These are phyloP conservation scores for Eremothecium sinecaudum DNA, from an alignment of 1,139 yeast genomes.

Conservation along the genomic window DNA sequence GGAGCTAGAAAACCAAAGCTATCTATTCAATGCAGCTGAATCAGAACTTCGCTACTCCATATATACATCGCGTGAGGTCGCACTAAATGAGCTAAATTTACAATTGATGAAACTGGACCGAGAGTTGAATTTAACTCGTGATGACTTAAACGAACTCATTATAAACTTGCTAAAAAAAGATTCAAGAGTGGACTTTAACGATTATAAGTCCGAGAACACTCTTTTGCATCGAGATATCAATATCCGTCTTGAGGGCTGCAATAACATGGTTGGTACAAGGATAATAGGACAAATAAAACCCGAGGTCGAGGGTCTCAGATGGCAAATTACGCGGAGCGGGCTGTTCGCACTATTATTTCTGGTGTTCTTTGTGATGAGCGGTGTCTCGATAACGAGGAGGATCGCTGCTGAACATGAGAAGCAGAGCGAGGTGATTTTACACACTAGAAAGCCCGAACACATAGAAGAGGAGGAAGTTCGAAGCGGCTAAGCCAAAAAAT, in stretches of 20 bases:
- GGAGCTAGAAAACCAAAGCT: slow-evolving; percentile 77
- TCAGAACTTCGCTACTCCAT: slow-evolving; percentile 79
- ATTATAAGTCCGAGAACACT: slow-evolving; percentile 78
- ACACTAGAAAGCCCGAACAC: slow-evolving; percentile 27
- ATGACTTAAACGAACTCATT: slow-evolving; percentile 65
- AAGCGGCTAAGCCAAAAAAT: neutral
- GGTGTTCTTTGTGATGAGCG: slow-evolving; percentile 42
- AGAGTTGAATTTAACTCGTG: slow-evolving; percentile 60
- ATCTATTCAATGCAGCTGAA: slow-evolving; percentile 86
- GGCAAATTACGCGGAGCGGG: slow-evolving; percentile 92
- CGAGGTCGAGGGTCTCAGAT: slow-evolving; percentile 78
- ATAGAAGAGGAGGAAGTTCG: slow-evolving; percentile 13
- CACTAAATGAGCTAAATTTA: slow-evolving; percentile 59
- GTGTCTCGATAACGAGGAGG: slow-evolving; percentile 38
- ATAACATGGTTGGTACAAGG: slow-evolving; percentile 77
- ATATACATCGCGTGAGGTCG: slow-evolving; percentile 60
- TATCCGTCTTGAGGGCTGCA: slow-evolving; percentile 69
- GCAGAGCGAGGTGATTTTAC: slow-evolving; percentile 27
- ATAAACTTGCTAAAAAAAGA: slow-evolving; percentile 57
- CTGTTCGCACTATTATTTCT: slow-evolving; percentile 33
- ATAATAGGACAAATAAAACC: slow-evolving; percentile 74
- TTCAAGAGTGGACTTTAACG: slow-evolving; percentile 74
- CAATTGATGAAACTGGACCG: slow-evolving; percentile 59
- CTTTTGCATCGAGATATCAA: slow-evolving; percentile 62
- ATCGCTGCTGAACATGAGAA: slow-evolving; percentile 26